Base-by-base conservation (phyloP, 306 rosid genomes). In the Lathyrus tuberosus region DNA sequence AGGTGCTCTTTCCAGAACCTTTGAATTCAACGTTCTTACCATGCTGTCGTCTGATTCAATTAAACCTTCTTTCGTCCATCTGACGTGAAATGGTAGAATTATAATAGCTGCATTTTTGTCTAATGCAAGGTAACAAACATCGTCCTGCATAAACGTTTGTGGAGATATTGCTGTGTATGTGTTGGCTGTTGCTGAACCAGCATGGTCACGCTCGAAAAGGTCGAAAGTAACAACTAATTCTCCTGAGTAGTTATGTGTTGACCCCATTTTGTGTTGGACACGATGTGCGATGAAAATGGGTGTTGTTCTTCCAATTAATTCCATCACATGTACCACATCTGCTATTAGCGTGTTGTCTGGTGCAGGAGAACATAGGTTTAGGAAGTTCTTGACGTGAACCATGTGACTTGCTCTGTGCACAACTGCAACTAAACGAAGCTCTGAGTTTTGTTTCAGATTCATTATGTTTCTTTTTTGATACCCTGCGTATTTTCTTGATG, bases 161-260 rank as follows among this genome's bases (percentile, higher is more conserved):
- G 87, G 80, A n/a, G 85, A 80, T 30, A 85, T 72, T 37, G 82
- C 76, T 4, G 90, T 80, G 69, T 73, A 85, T 20, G 75, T 65
- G 58, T 62, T 65, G 2, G 46, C 68, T 0, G 56, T 38, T 8
- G 69, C 79, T 3, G 48, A 57, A 5, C 78, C 83, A 0, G 35
- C 38, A 15, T 78, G 46, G 11, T 80, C 73, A 2, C 26, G 77
- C 14, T 78, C 67, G 2, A 85, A 80, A 0, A 59, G 67, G 16
- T 78, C 67, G 16, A 83, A 85, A 3, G 73, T 51, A 1, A 74
- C 48, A 10, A 69, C 65, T 41, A 85, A 40, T 5, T 72, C 81
- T 11, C 74, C 82, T 0, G 87, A 83, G 63, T 68, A 80, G 26
- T 14, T 58, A 5, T 60, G n/a, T 66, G 49, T 37, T 16, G 79